Evolutionary conservation across 139 green algal genomes (phyloP), one percentile per base, ranked within the genome.

Genomic region (Protoeuglena noctilucae): DNA sequence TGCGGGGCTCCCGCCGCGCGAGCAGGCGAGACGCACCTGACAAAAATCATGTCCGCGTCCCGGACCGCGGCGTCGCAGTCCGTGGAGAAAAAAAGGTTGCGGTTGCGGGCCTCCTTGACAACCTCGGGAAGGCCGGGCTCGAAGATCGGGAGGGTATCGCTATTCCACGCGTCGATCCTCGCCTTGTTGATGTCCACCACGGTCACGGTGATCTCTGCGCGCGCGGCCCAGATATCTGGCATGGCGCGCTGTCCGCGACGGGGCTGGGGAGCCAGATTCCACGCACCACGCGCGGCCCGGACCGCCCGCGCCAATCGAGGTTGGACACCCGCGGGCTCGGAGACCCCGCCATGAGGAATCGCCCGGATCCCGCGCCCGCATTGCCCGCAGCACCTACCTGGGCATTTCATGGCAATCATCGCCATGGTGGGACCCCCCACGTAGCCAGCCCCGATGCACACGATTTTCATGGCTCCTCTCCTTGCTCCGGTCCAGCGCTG

Each of bases 21-120:
- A n/a, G n/a, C n/a, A n/a, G n/a, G n/a, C n/a, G n/a, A n/a, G n/a
- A n/a, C 31, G 2, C 46, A 83, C 74, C 77, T 85, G 18, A 99
- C 89, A 57, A 98, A 98, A 16, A 98, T 79, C 27, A 98, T 84
- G 65, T 99, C 87, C 3, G 82, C 84, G 71, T 96, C 88, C 14
- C 55, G 80, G 1, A 97, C 79, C 52, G 94, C 77, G 74, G 93
- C 94, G 48, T 82, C 73, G 31, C 83, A 83, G 50, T 98, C 89
- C 2, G 83, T 96, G 49, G 56, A 78, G 75, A 99, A 99, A 63
- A 96, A 97, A 14, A 99, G 73, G 70, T 98, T 99, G 31, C 74
- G 70, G 14, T 82, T 84, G 3, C 89, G 63, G 9, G 54, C 63
- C 51, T 62, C 72, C 52, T 82, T 70, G 0, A 96, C 89, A 9